Percentiles rank a stretch among this genome's conserved stretches.
These are phyloP conservation scores for Apodospora peruviana DNA, from an alignment of 495 filamentous ascomycete species.

Conservation along the genomic window DNA sequence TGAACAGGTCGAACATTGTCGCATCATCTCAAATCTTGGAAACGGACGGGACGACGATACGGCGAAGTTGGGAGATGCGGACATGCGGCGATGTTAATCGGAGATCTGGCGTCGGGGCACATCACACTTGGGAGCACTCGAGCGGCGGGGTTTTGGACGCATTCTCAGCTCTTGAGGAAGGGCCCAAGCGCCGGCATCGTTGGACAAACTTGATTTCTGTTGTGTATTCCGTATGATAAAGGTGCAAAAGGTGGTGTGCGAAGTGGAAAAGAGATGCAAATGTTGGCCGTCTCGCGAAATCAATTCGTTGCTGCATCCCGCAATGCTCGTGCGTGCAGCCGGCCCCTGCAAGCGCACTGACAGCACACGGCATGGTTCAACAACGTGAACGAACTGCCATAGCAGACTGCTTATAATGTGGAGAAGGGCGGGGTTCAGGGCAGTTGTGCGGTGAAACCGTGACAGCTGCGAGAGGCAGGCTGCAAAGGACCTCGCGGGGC, in stretches of 20 bases:
- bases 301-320: background rate
- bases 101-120: background rate
- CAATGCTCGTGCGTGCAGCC: background rate
- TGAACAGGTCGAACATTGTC: background rate
- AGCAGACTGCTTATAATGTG: background rate
- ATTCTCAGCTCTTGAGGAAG: background rate
- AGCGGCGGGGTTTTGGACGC: no score
- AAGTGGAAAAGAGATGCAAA: background rate
- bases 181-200: background rate
- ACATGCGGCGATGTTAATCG: no score
- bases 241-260: background rate
- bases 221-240: background rate
- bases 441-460: no score
- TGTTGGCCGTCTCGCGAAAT: background rate
- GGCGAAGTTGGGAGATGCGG: no score
- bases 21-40: background rate
- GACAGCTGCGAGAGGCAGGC: background rate
- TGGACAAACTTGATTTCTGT: background rate
- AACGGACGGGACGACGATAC: no score
- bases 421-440: background rate
- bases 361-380: background rate
- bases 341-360: slow-evolving; percentile 1
- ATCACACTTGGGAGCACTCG: background rate
- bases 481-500: background rate
- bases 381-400: background rate